Conservation (phyloP, 2,329 filamentous ascomycete genomes). For the Beauveria sp. region DNA sequence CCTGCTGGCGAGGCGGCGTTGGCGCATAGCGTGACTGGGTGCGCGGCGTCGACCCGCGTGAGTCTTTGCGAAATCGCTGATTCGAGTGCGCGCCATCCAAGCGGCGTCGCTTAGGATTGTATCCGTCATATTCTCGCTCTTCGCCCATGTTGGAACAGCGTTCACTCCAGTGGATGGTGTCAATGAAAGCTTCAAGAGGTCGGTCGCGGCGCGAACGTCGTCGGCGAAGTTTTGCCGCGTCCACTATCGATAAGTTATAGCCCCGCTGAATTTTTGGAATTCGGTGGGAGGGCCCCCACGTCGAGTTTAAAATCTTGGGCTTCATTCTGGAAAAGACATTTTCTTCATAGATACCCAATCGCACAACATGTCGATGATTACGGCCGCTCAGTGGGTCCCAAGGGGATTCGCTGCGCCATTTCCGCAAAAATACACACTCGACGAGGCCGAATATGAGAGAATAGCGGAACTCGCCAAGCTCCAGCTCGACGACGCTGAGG, state of each 20-base stretch:
- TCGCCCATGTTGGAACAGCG: constrained; percentile 21
- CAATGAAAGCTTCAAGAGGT: not conserved
- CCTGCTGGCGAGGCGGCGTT: constrained; percentile 28
- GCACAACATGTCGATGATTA: constrained; percentile 62
- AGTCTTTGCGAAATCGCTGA: constrained; percentile 24
- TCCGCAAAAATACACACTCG: constrained; percentile 65
- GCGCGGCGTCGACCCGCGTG: constrained; percentile 26
- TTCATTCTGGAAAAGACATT: not conserved
- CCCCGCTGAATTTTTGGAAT: constrained; percentile 12
- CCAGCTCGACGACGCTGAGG: constrained; percentile 85
- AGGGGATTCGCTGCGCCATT: constrained; percentile 70
- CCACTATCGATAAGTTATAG: constrained; percentile 11
- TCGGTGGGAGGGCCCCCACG: constrained; percentile 6
- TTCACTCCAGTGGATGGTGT: not conserved
- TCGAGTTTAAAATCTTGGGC: constrained; percentile 10
- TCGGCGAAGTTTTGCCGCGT: constrained; percentile 13
- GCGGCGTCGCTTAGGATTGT: constrained; percentile 32
- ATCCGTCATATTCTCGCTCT: constrained; percentile 30
- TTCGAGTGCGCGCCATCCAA: constrained; percentile 26
- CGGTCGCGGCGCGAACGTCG: not conserved
- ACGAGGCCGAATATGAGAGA: constrained; percentile 67
- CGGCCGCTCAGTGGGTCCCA: constrained; percentile 67
- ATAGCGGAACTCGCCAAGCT: constrained; percentile 68
- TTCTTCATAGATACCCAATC: constrained; percentile 19
- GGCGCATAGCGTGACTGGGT: constrained; percentile 31